Conservation (phyloP, 2,329 filamentous ascomycete genomes). For the Colletotrichum musae region DNA sequence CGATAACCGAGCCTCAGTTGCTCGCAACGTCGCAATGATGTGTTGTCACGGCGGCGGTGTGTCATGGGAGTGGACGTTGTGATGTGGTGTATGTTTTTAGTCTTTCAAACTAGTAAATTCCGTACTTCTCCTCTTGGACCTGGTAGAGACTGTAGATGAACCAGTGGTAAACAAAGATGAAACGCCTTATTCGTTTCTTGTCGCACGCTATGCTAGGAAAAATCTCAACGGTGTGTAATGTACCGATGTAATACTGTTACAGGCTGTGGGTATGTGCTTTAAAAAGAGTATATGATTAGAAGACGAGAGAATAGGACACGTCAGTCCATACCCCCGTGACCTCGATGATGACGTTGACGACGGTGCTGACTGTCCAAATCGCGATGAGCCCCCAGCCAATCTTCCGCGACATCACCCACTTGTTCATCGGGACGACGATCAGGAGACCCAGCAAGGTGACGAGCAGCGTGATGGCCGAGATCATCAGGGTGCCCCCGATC, state of each 20-base stretch:
- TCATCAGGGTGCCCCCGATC: constrained; percentile 86
- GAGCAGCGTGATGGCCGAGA: constrained; percentile 87
- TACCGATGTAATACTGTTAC: constrained; percentile 22
- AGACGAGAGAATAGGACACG: constrained; percentile 46
- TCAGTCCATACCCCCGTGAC: constrained; percentile 69
- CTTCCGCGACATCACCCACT: constrained; percentile 85
- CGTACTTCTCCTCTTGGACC: neutral
- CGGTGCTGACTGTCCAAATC: constrained; percentile 85
- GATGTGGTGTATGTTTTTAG: neutral
- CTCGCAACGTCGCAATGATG: constrained; percentile 10
- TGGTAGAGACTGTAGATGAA: constrained; percentile 33
- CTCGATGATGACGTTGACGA: constrained; percentile 87
- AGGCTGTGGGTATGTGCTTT: constrained; percentile 17
- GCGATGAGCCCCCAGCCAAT: constrained; percentile 87
- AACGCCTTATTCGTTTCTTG: constrained; percentile 8
- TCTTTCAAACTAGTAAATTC: constrained; percentile 13
- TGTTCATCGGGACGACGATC: constrained; percentile 85
- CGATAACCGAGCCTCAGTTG: constrained; percentile 7
- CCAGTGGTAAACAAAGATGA: constrained; percentile 1
- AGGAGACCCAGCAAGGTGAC: constrained; percentile 84
- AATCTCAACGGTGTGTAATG: constrained; percentile 23
- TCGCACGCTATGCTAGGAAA: constrained; percentile 38
- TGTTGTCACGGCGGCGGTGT: neutral
- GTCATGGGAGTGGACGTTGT: neutral
- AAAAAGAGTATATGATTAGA: constrained; percentile 12